Base-by-base conservation (phyloP, 345 rosid species). In the Salix suchowensis region DNA sequence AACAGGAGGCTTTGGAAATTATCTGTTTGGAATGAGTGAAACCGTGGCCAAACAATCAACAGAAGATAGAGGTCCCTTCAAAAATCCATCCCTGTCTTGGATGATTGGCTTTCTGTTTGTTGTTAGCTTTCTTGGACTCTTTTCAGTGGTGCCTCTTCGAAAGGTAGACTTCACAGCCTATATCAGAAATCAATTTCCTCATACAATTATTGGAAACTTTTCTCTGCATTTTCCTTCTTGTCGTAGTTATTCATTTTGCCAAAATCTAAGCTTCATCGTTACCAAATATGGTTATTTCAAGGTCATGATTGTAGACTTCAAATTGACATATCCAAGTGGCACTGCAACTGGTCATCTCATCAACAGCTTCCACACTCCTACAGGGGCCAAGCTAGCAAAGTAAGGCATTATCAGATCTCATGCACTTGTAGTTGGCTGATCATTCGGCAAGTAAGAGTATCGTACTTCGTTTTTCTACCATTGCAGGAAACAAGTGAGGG, bases 331-430 rank as follows among this genome's bases (percentile, higher is more conserved):
- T 74, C 84, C 84, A n/a, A 81, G 84, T 71, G 84, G 84, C 65
- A 81, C 84, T 68, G 84, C 84, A 55, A 81, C 84, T 70, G 84
- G 81, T 26, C 78, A 70, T 73, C 81, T 81, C 60, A 81, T 81
- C 75, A 81, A 81, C 67, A 81, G 84, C 68, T 81, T 81, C 68
- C 84, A 81, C 72, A 81, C 84, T 70, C 81, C 84, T 77, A 74
- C 76, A 68, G 84, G 84, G 6, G 84, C 84, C 73, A 81, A 40
- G 61, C 76, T 81, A 40, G 84, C 84, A n/a, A 81, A 77, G 84
- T 81, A 60, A 62, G 37, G 40, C 52, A 6, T 14, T 50, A 7
- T 42, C 34, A 3, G 26, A 26, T 30, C 19, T n/a, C 16, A 6
- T 34, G 8, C 50, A 26, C 15, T 44, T 76, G 10, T 6, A 44